Percentiles rank a stretch among this genome's conserved stretches.
Conservation (phyloP, 2,329 filamentous ascomycete genomes). For the Chrysoporthe cubensis region DNA sequence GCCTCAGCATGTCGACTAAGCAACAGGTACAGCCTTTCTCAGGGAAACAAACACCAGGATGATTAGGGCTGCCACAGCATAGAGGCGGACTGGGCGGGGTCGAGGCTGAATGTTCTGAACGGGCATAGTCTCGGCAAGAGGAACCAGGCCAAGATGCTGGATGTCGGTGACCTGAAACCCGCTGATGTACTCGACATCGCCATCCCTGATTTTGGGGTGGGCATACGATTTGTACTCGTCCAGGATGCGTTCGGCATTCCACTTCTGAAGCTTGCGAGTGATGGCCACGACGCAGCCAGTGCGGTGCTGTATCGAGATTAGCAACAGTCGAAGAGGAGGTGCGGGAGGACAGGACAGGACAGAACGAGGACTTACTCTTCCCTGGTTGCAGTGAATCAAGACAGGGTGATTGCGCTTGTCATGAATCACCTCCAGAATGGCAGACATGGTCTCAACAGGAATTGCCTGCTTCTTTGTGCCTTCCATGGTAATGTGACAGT, state of each 20-base stretch:
- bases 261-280: conserved; percentile 73
- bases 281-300: conserved; percentile 88
- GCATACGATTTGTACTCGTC: conserved; percentile 75
- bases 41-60: conserved; percentile 13
- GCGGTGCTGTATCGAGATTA: conserved; percentile 62
- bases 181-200: conserved; percentile 62
- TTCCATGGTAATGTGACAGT: conserved; percentile 76
- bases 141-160: conserved; percentile 25
- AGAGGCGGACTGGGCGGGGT: conserved; percentile 34
- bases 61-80: conserved; percentile 11
- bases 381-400: conserved; percentile 91
- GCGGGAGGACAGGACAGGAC: conserved; percentile 8
- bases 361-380: conserved; percentile 60
- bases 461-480: conserved; percentile 86
- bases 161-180: conserved; percentile 48
- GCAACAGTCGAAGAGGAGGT: neutral
- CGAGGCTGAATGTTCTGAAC: conserved; percentile 34
- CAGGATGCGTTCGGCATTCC: conserved; percentile 64
- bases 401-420: conserved; percentile 77
- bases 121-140: conserved; percentile 21
- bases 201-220: conserved; percentile 61
- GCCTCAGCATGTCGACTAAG: conserved; percentile 16
- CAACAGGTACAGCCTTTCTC: neutral
- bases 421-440: conserved; percentile 72
- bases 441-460: conserved; percentile 66